A percentile compares a stretch with the other conserved stretches of the same genome.
phyloP scores from a whole-genome alignment of 768 basidiomycete genomes.

The Boletus bicolor region DNA sequence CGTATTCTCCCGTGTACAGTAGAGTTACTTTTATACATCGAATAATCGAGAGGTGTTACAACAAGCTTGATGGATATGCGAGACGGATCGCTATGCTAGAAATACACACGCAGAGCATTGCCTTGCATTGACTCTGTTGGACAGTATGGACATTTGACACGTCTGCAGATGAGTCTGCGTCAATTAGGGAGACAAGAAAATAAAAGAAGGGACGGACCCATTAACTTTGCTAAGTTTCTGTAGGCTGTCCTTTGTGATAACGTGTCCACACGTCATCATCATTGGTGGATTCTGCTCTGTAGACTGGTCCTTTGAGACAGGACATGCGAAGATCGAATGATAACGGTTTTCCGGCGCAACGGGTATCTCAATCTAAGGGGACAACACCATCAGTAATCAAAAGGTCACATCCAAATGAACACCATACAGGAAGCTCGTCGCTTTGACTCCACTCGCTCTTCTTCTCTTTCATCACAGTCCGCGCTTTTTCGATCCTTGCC shows the following conservation, averaged over 20 bases:
- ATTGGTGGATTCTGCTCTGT: slow-evolving; percentile 93
- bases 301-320: slow-evolving; percentile 96
- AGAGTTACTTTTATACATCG: background rate
- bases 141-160: slow-evolving; percentile 97
- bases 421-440: slow-evolving; percentile 78
- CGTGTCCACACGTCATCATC: slow-evolving; percentile 97
- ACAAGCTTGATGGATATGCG: slow-evolving; percentile 8
- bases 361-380: slow-evolving; percentile 84
- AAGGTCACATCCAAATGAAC: background rate
- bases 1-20: background rate
- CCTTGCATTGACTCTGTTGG: slow-evolving; percentile 68
- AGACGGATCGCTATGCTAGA: slow-evolving; percentile 36
- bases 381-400: background rate
- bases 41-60: slow-evolving; percentile 1
- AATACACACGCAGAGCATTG: slow-evolving; percentile 61
- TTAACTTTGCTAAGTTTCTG: slow-evolving; percentile 85
- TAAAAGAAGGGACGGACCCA: slow-evolving; percentile 51
- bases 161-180: slow-evolving; percentile 41
- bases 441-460: slow-evolving; percentile 91
- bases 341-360: slow-evolving; percentile 83
- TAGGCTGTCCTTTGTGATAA: slow-evolving; percentile 89
- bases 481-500: slow-evolving; percentile 89
- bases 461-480: slow-evolving; percentile 88
- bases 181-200: background rate
- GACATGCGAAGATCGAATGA: slow-evolving; percentile 96